These are phyloP conservation scores for Daldinia vernicosa DNA, from an alignment of 495 filamentous ascomycete species.

Conservation along the genomic window DNA sequence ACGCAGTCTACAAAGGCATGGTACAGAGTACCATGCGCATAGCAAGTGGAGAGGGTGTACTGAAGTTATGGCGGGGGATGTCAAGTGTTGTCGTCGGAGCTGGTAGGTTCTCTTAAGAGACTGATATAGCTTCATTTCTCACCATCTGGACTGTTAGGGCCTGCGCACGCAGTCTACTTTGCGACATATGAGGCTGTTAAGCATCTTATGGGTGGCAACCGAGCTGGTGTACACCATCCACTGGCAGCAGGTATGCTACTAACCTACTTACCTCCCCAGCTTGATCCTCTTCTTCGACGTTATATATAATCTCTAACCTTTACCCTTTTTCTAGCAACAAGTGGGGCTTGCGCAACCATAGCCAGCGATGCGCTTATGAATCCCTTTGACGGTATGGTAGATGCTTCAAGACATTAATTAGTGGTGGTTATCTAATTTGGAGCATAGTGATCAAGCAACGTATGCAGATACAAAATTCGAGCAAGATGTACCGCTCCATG, in stretches of 20 bases:
- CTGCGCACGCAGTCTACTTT: slow-evolving; percentile 97
- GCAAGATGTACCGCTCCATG: slow-evolving; percentile 80
- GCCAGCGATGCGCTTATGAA: slow-evolving; percentile 99
- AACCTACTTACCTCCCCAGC: slow-evolving; percentile 1
- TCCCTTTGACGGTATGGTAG: slow-evolving; percentile 87
- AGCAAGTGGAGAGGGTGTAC: slow-evolving; percentile 83
- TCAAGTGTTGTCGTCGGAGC: slow-evolving; percentile 96
- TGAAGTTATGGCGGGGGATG: slow-evolving; percentile 95
- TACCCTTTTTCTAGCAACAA: slow-evolving; percentile 68
- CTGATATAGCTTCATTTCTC: slow-evolving; percentile 5
- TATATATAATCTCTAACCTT: slow-evolving; percentile 14
- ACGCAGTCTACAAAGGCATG: slow-evolving; percentile 87
- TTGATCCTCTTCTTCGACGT: slow-evolving; percentile 16
- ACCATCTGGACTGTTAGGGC: slow-evolving; percentile 64
- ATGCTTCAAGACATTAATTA: not conserved
- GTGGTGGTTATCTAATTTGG: slow-evolving; percentile 30
- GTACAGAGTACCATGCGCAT: slow-evolving; percentile 93
- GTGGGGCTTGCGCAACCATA: slow-evolving; percentile 93
- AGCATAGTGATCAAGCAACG: slow-evolving; percentile 93
- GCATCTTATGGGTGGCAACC: slow-evolving; percentile 92
- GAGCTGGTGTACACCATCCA: slow-evolving; percentile 87
- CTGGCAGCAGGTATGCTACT: slow-evolving; percentile 79
- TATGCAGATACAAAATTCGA: slow-evolving; percentile 98
- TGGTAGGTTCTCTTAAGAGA: slow-evolving; percentile 64
- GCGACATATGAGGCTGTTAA: slow-evolving; percentile 98